phyloP scores from a whole-genome alignment of 2,329 filamentous ascomycete species.

The Ambrosiella cleistominuta region DNA sequence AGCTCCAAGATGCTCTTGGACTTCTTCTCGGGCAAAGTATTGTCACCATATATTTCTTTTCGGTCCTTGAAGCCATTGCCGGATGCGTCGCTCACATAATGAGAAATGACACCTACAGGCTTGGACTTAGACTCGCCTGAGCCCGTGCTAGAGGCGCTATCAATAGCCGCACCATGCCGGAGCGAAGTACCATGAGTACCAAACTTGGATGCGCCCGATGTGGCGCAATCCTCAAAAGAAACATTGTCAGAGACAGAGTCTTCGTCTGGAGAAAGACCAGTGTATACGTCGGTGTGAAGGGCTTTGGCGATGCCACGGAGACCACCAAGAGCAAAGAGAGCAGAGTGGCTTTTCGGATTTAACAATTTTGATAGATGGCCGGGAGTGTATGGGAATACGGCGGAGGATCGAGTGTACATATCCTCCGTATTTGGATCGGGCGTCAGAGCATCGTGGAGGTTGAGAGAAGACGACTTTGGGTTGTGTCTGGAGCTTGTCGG shows the following conservation, averaged over 20 bases:
- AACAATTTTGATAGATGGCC: constrained; percentile 61
- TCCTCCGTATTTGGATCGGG: constrained; percentile 53
- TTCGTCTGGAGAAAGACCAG: constrained; percentile 57
- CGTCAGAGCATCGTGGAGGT: constrained; percentile 20
- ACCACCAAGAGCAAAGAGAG: constrained; percentile 60
- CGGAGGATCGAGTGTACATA: constrained; percentile 48
- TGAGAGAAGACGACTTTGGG: constrained; percentile 11
- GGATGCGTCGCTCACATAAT: background rate
- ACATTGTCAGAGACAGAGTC: constrained; percentile 42
- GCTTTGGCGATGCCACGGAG: constrained; percentile 57
- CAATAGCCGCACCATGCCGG: background rate
- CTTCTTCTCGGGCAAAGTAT: constrained; percentile 42
- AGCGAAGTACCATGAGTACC: constrained; percentile 1
- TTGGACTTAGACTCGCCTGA: background rate
- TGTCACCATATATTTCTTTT: constrained; percentile 41
- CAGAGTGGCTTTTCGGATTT: constrained; percentile 60
- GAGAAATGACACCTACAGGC: background rate
- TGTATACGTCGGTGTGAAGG: constrained; percentile 43
- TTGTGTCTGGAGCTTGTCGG: background rate
- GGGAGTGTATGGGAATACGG: constrained; percentile 51
- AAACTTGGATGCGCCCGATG: constrained; percentile 7
- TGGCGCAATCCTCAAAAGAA: constrained; percentile 43
- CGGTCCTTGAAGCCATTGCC: constrained; percentile 28
- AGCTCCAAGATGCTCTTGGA: constrained; percentile 39
- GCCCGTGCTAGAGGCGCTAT: background rate